Evolutionary conservation across 768 basidiomycete species (phyloP).

Genomic region (Lactifluus subvellereus): DNA sequence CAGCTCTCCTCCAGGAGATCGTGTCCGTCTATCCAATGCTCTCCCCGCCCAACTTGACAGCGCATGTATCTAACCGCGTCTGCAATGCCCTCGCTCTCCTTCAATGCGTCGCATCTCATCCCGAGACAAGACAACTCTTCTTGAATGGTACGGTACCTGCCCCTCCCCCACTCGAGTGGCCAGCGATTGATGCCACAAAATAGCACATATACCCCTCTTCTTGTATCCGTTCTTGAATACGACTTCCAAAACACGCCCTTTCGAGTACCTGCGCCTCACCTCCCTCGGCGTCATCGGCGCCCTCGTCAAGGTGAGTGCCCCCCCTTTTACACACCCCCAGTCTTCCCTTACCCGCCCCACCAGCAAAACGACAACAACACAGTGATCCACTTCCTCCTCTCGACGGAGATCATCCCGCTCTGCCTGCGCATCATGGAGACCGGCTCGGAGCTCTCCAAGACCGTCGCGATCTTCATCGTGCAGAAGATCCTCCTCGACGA

Average conservation of each 20-base stretch:
- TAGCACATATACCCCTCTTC: constrained; percentile 92
- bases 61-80: constrained; percentile 96
- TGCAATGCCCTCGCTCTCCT: constrained; percentile 97
- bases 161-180: neutral
- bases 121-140: constrained; percentile 93
- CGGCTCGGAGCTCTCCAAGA: constrained; percentile 96
- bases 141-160: constrained; percentile 66
- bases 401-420: constrained; percentile 98
- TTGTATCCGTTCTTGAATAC: constrained; percentile 99
- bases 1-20: constrained; percentile 93
- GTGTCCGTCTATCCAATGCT: constrained; percentile 96
- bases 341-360: neutral
- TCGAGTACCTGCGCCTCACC: constrained; percentile 98
- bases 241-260: constrained; percentile 97
- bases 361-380: constrained; percentile 99
- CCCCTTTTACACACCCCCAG: no score
- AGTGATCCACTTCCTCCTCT: constrained; percentile 97
- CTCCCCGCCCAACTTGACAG: constrained; percentile 91
- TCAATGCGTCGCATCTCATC: constrained; percentile 97
- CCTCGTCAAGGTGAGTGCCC: constrained; percentile 73
- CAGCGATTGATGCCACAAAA: neutral
- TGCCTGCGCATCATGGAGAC: constrained; percentile 99
- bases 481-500: constrained; percentile 97
- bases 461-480: constrained; percentile 99
- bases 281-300: constrained; percentile 99